A percentile compares a stretch with the other conserved stretches of the same genome.
These are phyloP conservation scores for Termitomyces sp. DNA, from an alignment of 768 basidiomycete genomes.

Conservation along the genomic window DNA sequence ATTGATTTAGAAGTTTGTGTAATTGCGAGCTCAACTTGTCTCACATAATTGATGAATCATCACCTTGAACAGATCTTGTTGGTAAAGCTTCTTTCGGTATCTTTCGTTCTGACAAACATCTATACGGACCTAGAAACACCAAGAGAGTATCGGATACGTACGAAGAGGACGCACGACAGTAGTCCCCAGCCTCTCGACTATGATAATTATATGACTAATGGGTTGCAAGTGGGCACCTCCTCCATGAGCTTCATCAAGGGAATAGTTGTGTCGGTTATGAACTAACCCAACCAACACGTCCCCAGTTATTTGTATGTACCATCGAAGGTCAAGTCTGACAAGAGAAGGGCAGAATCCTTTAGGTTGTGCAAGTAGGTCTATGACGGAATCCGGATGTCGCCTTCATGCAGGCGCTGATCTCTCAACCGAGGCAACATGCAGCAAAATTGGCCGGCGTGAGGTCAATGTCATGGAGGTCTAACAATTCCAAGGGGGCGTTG, in stretches of 20 bases:
- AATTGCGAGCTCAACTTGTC: too few relatives aligned
- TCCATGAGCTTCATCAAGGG: background rate
- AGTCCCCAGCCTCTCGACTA: slow-evolving; percentile 43
- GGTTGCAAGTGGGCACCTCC: slow-evolving; percentile 11
- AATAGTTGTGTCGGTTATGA: slow-evolving; percentile 26
- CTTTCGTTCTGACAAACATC: slow-evolving; percentile 54
- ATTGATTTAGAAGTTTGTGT: background rate
- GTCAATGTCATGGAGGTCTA: slow-evolving; percentile 23
- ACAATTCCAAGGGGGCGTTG: slow-evolving; percentile 26
- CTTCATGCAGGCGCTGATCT: slow-evolving; percentile 53
- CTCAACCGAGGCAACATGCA: slow-evolving; percentile 34
- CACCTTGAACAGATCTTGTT: slow-evolving; percentile 18
- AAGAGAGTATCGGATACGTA: background rate
- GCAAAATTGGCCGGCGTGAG: slow-evolving; percentile 20
- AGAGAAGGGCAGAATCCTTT: slow-evolving; percentile 44
- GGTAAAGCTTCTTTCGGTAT: slow-evolving; percentile 48
- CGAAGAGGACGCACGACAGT: slow-evolving; percentile 44
- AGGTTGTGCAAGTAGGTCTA: slow-evolving; percentile 34
- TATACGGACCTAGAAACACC: slow-evolving; percentile 30
- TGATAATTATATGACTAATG: slow-evolving; percentile 45
- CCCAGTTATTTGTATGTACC: slow-evolving; percentile 55
- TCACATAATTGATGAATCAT: too few relatives aligned
- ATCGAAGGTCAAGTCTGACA: slow-evolving; percentile 48
- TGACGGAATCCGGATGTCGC: slow-evolving; percentile 48
- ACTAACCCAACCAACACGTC: slow-evolving; percentile 48